Base-by-base conservation (phyloP, 2,329 filamentous ascomycete genomes). In the Aspergillus sp. region DNA sequence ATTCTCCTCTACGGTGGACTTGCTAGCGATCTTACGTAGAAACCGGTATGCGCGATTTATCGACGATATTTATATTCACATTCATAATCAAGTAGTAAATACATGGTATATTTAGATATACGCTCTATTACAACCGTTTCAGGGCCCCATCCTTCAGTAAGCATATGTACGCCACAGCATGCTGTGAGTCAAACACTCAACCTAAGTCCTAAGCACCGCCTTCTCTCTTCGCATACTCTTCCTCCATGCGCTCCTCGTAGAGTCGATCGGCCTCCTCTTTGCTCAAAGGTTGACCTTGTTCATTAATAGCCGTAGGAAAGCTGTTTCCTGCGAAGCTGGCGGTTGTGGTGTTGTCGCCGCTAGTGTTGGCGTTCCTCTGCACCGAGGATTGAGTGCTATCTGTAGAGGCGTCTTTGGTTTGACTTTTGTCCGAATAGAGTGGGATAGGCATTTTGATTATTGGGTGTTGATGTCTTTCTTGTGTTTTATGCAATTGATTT, bases 221-320 rank as follows among this genome's bases (percentile, higher is more conserved):
- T 62, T 78, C 77, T 49, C 76, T 64, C 72, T 78, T 76, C 56
- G 75, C 74, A 66, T 78, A 77, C 64, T 80, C 78, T 47, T 78
- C 77, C 66, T 78, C 78, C 66, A 80, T 79, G 13, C 75, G 71
- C 64, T 79, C 76, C 59, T 77, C 71, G 58, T 78, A 80, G 41
- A 76, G 58, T 12, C 71, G 68, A 58, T 79, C 76, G 2, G 73
- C 76, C 56, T 79, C 76, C 48, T 74, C 75, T 61, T 72, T 72
- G 54, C 70, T 78, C 67, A 74, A 53, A n/a, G 64, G 56, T 20
- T 60, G 62, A 20, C 67, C 64, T 18, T 62, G 58, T 8, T 64
- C 62, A 13, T 58, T 57, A 43, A 61, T 50, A 1, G 55, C 56
- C 5, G 50, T 20, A 5, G 62, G 57, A 12, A 60, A 64, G 5